Percentiles rank a stretch among this genome's conserved stretches.
These are phyloP conservation scores for Ophiostoma australiae DNA, from an alignment of 2,329 filamentous ascomycete genomes.

Conservation along the genomic window DNA sequence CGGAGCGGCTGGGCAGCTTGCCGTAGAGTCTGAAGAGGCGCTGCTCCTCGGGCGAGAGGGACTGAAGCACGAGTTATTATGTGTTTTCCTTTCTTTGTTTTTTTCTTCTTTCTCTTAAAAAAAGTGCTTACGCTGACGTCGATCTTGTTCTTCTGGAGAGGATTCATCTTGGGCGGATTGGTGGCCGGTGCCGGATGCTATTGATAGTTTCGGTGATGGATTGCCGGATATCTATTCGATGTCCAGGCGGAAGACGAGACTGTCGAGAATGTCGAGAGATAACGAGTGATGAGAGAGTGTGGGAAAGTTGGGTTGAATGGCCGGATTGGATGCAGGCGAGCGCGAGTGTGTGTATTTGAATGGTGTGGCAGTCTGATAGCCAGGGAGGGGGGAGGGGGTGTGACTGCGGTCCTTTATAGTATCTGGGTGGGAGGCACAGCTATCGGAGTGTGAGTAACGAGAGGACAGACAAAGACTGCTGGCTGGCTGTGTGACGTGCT, in stretches of 20 bases:
- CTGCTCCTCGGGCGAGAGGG: slow-evolving; percentile 90
- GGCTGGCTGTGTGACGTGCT: background rate
- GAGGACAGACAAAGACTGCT: background rate
- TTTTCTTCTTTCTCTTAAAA: too few species aligned
- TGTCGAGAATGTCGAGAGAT: background rate
- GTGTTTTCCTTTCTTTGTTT: background rate
- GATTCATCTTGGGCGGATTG: slow-evolving; percentile 59
- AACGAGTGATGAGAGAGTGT: background rate
- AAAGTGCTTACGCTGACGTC: slow-evolving; percentile 73
- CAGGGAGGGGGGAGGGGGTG: background rate
- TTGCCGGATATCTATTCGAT: background rate
- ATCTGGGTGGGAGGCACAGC: background rate
- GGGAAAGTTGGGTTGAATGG: background rate
- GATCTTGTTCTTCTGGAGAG: slow-evolving; percentile 97
- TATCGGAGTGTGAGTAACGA: background rate
- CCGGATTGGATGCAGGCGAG: background rate
- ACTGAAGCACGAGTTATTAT: slow-evolving; percentile 47
- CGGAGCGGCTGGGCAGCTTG: slow-evolving; percentile 93
- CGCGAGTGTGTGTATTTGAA: background rate
- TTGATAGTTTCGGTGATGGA: background rate
- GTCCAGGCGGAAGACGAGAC: background rate
- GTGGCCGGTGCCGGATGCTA: background rate
- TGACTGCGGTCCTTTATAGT: background rate
- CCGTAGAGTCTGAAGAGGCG: slow-evolving; percentile 95
- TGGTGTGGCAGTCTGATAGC: background rate